phyloP scores from a whole-genome alignment of 83 land plant genomes.

The Larix sibirica region DNA sequence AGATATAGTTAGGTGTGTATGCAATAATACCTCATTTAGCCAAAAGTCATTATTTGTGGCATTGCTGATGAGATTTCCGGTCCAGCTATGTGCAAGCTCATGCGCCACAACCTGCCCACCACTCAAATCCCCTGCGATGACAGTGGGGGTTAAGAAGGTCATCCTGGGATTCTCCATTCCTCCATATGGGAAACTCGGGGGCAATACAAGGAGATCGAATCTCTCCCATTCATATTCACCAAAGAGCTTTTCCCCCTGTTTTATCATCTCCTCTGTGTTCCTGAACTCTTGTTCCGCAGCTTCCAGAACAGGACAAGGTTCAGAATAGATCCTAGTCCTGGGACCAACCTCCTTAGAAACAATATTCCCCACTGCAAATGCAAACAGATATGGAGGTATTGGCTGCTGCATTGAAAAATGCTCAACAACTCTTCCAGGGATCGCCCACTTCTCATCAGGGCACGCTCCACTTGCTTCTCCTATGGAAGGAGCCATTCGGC shows the following conservation, averaged over 20 bases:
- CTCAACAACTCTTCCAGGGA: slow-evolving; percentile 66
- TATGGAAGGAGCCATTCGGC: slow-evolving; percentile 24
- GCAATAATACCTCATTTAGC: slow-evolving; percentile 79
- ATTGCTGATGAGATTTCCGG: slow-evolving; percentile 91
- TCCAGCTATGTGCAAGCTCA: slow-evolving; percentile 98
- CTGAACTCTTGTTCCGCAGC: slow-evolving; percentile 83
- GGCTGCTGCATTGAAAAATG: slow-evolving; percentile 81
- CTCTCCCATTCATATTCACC: slow-evolving; percentile 91
- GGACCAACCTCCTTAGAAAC: slow-evolving; percentile 68
- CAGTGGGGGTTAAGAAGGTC: slow-evolving; percentile 91
- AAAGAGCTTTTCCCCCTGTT: slow-evolving; percentile 77
- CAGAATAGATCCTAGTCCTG: slow-evolving; percentile 79
- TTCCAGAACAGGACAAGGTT: slow-evolving; percentile 46
- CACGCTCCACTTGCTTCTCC: slow-evolving; percentile 23
- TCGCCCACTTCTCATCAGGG: slow-evolving; percentile 39
- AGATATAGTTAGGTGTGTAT: not conserved
- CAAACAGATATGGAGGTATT: slow-evolving; percentile 89
- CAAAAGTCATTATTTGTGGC: slow-evolving; percentile 92
- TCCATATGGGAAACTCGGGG: slow-evolving; percentile 92
- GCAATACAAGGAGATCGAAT: slow-evolving; percentile 84
- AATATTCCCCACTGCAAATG: slow-evolving; percentile 83
- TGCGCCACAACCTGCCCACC: slow-evolving; percentile 94
- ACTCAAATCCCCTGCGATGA: slow-evolving; percentile 80
- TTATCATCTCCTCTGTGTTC: slow-evolving; percentile 72
- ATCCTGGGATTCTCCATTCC: slow-evolving; percentile 97